These are phyloP conservation scores for Boletellus sp. DNA, from an alignment of 768 basidiomycete genomes.

Conservation along the genomic window DNA sequence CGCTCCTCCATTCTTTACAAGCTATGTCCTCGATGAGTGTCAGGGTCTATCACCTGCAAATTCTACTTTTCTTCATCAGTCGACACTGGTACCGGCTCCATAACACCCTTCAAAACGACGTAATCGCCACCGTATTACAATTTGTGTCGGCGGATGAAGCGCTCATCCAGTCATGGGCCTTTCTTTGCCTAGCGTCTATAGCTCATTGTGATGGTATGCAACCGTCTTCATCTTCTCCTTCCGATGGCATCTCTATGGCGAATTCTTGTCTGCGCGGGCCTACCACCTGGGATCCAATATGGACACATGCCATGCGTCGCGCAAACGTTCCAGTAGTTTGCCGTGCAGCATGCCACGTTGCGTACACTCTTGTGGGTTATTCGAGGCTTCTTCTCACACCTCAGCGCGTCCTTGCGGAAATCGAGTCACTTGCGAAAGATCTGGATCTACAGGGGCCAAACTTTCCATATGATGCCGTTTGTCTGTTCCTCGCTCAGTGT, in stretches of 20 bases:
- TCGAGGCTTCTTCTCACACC: conserved; percentile 45
- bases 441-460: conserved; percentile 88
- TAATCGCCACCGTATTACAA: conserved; percentile 54
- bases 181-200: conserved; percentile 75
- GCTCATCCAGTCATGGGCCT: conserved; percentile 77
- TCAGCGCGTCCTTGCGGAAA: conserved; percentile 61
- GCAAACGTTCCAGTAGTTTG: conserved; percentile 63
- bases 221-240: conserved; percentile 1
- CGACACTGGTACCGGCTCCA: conserved; percentile 70
- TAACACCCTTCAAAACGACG: conserved; percentile 48
- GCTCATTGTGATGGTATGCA: conserved; percentile 45
- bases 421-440: conserved; percentile 77
- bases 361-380: conserved; percentile 49
- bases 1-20: conserved; percentile 51
- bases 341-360: conserved; percentile 75
- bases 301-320: conserved; percentile 79
- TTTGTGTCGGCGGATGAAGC: conserved; percentile 64
- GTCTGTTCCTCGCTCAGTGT: conserved; percentile 69
- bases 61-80: conserved; percentile 81
- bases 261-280: conserved; percentile 11
- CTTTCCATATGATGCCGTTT: conserved; percentile 86
- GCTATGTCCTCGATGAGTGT: conserved; percentile 28
- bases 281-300: conserved; percentile 74
- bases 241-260: background rate
- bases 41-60: conserved; percentile 59